A percentile compares a stretch with the other conserved stretches of the same genome.
Evolutionary conservation across 148 eudicot species (phyloP).

Genomic region (Camellia sinensis): DNA sequence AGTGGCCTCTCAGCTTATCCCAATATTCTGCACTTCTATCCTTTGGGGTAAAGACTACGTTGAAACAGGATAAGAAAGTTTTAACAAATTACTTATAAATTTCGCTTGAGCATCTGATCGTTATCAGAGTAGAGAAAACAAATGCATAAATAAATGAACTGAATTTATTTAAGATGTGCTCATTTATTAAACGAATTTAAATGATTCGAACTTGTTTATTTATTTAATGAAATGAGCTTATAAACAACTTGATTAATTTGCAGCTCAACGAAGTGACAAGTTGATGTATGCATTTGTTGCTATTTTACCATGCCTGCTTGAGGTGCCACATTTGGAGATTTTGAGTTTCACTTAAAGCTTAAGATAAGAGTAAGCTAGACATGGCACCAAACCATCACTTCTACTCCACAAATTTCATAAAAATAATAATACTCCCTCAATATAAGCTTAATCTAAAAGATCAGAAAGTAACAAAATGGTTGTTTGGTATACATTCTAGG

Average conservation of each 20-base stretch:
- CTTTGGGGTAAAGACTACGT: slow-evolving; percentile 31
- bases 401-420: slow-evolving; percentile 10
- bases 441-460: too few species aligned
- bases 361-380: slow-evolving; percentile 22
- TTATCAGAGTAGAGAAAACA: not conserved
- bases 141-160: too few species aligned
- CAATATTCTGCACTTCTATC: not conserved
- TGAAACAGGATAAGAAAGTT: not conserved
- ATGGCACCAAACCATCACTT: slow-evolving; percentile 21
- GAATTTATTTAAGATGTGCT: too few species aligned
- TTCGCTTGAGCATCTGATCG: not conserved
- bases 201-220: too few species aligned
- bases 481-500: too few species aligned
- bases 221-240: too few species aligned
- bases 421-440: not conserved
- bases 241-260: too few species aligned
- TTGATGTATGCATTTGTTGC: too few species aligned
- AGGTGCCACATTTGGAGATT: not conserved
- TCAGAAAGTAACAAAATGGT: not conserved
- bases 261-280: too few species aligned
- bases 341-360: slow-evolving; percentile 17
- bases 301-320: not conserved
- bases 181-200: too few species aligned
- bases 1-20: slow-evolving; percentile 30
- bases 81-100: not conserved